Evolutionary conservation across 2,329 filamentous ascomycete genomes (phyloP), one percentile per base, ranked within the genome.

Genomic region (Biscogniauxia sp.): DNA sequence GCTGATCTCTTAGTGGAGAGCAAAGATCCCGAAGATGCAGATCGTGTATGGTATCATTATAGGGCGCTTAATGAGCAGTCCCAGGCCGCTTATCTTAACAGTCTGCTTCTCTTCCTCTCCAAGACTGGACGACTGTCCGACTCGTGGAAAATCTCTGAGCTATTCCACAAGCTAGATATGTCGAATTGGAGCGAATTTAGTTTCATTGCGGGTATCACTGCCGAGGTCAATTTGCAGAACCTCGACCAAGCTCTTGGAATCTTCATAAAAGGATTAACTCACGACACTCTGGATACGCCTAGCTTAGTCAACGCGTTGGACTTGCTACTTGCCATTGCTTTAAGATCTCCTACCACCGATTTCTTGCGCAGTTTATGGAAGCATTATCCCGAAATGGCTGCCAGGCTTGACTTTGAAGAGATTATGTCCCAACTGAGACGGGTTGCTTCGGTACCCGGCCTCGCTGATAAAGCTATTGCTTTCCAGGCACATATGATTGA

Each of bases 41-140:
- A 79, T 28, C 71, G 75, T 23, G 72, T 79, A 19, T 84, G 81
- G 79, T 68, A 74, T 17, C 63, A 77, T 15, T 84, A 80, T 63
- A 70, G 64, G 28, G 68, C 71, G 6, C 70, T 83, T 17, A 69
- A 76, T 19, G 68, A 70, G 3, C 59, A 68, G 23, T 62, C 61
- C 2, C 68, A 75, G 51, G 68, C 73, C 52, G 52, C 60, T 3
- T 64, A 66, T 3, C 63, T 77, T 32, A 32, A 32, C 13, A 72
- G 72, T 2, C 70, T 83, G 20, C 64, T 84, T 1, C 58, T 72
- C 1, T 79, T 80, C 53, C 74, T 85, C 9, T 73, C 79, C 5
- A 72, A 66, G 17, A 82, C 81, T 2, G 69, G 68, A 5, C 75
- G 77, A n/a, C 65, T 76, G 8, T 70, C 79, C 3, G 80, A 84